Base-by-base conservation (phyloP, 805 yeast species). In the Metschnikowia cerradonensis region DNA sequence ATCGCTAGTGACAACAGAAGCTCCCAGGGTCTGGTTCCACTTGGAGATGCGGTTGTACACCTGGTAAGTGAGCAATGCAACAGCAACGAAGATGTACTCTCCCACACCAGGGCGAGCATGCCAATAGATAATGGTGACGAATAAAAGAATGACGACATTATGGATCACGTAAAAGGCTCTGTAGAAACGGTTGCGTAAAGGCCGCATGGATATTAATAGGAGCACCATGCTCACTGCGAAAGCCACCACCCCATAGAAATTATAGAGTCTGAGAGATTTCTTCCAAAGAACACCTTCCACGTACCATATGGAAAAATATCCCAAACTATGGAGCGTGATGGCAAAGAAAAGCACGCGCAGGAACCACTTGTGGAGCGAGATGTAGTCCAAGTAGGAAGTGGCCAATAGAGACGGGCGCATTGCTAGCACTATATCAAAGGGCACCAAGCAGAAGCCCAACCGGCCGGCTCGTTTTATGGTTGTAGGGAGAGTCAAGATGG, bases 91-190 rank as follows among this genome's bases (percentile, higher is more conserved):
- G 26, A 44, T 44, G 17, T 44, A 44, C 17, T 71, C 55, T 0
- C 68, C 58, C 1, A 85, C 87, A 0, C 84, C 83, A 0, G 92
- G 92, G 53, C 92, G 76, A 1, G 94, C 88, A 66, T 87, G 95
- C 47, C 78, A 68, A 26, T 44, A 44, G 1, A 75, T 71, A 4
- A 80, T 72, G 22, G 81, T 56, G 1, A 72, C 56, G 4, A 83
- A 65, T 49, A 78, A 71, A 1, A 67, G 31, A 66, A 80, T 68
- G 7, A 81, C 73, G 2, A 81, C 70, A 48, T 81, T 77, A 63
- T 87, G 95, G 17, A 75, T 54, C 2, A 80, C 44, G 61, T 83
- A 86, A 60, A 88, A 87, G 0, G 67, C 52, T 17, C 66, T 66
- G 63, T 87, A 88, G 48, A 67, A 62, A 22, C 64, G 61, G 47